Evolutionary conservation across 192 early-diverging fungal genomes (phyloP), one percentile per base, ranked within the genome.

Genomic region (Rhizoclosmatium sp.): DNA sequence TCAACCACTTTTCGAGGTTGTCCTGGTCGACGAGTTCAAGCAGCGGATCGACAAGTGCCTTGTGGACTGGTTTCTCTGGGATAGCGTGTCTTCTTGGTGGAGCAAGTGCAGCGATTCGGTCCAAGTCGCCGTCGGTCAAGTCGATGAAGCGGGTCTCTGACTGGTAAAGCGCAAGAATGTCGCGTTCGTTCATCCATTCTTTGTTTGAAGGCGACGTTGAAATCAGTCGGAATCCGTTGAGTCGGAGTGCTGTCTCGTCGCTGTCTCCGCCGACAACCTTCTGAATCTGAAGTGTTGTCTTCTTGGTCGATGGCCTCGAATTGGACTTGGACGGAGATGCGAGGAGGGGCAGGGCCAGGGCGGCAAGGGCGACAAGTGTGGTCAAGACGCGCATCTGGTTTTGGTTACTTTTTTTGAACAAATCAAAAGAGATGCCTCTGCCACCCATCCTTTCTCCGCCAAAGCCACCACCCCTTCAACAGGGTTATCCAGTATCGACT

Each of bases 71-170:
- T 7, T 69, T 65, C 16, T 45, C 45, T 9, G 95, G 94, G 61
- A 92, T 86, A 67, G 42, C 69, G 21, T 39, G 78, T 1, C 47
- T 31, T n/a, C 41, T 56, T 4, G 69, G 82, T 14, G 70, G 4
- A 4, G 64, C 42, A 5, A 76, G 23, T 41, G 5, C 21, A 48
- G 47, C 44, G 12, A 83, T 41, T 21, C 16, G n/a, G 19, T 84
- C 81, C 45, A 87, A 45, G 48, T 89, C 87, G 59, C 87, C 80
- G 76, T 97, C 94, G 40, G 96, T 98, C 46, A 98, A 88, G 81
- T 98, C 96, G 86, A 96, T 95, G 81, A 93, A 98, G 31, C 88
- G 84, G 65, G 91, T 87, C 45, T 89, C 87, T 12, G 83, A 81
- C 62, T 65, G 62, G 62, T 41, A 40, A 0, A 65, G 23, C 21